Evolutionary conservation across 805 yeast species (phyloP), one percentile per base, ranked within the genome.

Genomic region (Brettanomyces custersianus): DNA sequence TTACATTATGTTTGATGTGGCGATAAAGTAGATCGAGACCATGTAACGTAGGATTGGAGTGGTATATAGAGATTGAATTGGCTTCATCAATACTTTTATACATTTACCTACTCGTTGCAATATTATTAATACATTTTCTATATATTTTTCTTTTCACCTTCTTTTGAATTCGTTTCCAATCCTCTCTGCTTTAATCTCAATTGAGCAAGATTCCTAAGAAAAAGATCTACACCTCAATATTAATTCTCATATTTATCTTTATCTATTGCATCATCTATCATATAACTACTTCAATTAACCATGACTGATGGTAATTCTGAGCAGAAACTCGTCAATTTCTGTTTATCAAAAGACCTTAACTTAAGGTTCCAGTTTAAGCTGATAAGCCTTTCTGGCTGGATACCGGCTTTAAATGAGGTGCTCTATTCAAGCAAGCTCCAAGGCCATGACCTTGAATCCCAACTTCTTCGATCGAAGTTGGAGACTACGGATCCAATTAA

Each of bases 341-440:
- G 73, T 46, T 60, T 71, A 4, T 74, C 83, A 0, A 66, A 69
- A 39, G 83, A 77, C 41, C 49, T 78, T 15, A 63, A 68, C 24
- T 42, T 63, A 3, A 74, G 71, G 0, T 60, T 79, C 37, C 49
- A 62, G 20, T 53, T 78, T 5, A 75, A 68, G 40, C 56, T 78
- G 11, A 52, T 44, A 12, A 35, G 37, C 6, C 22, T 44, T 2
- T 33, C 40, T 12, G 52, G 52, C 12, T 20, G 42, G 11, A 35
- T 45, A 4, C 29, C 41, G 9, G 29, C 36, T 3, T 30, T 40
- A 5, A 20, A 39, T 16, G 29, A 35, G 5, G 25, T 30, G 17
- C 25, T 37, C 13, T 20, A 28, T 5, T 23, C 25, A 17, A n/a
- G 32, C 13, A 13, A 12, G 31, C 26, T 22, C 25, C 34, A 25